phyloP scores from a whole-genome alignment of 768 basidiomycete species.

The Cystobasidiopsis lactophilus region DNA sequence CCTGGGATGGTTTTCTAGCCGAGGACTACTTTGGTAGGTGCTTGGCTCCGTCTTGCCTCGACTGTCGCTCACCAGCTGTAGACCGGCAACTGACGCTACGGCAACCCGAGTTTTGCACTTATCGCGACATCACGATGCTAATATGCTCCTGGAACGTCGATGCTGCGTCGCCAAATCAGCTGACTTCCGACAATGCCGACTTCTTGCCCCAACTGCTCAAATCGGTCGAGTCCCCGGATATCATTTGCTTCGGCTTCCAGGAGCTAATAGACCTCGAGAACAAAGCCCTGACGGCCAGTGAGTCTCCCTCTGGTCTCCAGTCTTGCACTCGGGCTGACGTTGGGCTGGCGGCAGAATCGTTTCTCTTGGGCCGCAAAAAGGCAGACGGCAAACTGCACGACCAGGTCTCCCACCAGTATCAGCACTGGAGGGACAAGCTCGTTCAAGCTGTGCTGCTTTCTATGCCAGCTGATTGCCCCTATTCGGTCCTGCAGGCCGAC shows the following conservation, averaged over 20 bases:
- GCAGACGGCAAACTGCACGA: conserved; percentile 42
- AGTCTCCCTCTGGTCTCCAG: conserved; percentile 10
- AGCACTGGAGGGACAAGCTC: conserved; percentile 67
- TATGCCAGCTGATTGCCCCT: conserved; percentile 52
- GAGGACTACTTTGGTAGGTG: conserved; percentile 66
- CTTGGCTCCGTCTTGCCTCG: not conserved
- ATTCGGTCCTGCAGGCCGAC: conserved; percentile 61
- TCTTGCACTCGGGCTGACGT: not conserved
- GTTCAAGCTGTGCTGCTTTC: conserved; percentile 45
- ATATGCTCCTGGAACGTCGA: conserved; percentile 86
- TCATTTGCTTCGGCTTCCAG: conserved; percentile 85
- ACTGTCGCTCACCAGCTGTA: conserved; percentile 20
- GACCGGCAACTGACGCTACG: conserved; percentile 54
- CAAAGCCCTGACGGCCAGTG: conserved; percentile 62
- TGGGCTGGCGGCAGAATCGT: conserved; percentile 51
- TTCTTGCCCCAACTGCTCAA: conserved; percentile 58
- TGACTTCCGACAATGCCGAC: conserved; percentile 43
- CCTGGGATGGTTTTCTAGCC: conserved; percentile 79
- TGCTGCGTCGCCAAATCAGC: conserved; percentile 55
- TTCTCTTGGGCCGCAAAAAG: conserved; percentile 53
- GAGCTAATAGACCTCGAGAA: conserved; percentile 91
- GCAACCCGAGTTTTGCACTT: conserved; percentile 54
- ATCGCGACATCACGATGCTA: conserved; percentile 53
- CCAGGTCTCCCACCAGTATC: conserved; percentile 67
- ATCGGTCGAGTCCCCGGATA: conserved; percentile 42